Conservation (phyloP, 2,329 filamentous ascomycete genomes). For the Leptographium flavum region DNA sequence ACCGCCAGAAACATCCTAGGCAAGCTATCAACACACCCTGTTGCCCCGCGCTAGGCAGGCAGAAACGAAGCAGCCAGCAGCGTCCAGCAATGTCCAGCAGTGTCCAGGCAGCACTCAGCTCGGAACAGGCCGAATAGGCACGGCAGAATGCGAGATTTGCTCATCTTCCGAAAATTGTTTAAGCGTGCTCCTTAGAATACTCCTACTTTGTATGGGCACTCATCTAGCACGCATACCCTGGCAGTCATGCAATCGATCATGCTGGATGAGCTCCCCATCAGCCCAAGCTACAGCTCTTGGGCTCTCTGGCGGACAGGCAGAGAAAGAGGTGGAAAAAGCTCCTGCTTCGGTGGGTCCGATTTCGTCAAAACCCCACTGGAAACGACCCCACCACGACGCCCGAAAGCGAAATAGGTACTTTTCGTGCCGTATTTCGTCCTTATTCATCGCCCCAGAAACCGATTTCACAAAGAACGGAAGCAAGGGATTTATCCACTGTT, state of each 20-base stretch:
- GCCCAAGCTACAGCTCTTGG: not conserved
- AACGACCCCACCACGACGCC: not conserved
- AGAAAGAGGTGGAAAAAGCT: slow-evolving; percentile 2
- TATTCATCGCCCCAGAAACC: slow-evolving; percentile 1
- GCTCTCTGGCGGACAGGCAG: not conserved
- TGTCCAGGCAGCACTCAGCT: not conserved
- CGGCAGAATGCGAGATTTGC: not conserved
- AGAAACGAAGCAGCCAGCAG: not conserved
- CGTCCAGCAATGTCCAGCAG: not conserved
- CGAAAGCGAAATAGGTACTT: too few relatives aligned
- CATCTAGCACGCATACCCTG: too few relatives aligned
- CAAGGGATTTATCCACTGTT: not conserved
- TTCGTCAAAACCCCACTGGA: not conserved
- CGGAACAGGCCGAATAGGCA: not conserved
- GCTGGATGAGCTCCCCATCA: not conserved
- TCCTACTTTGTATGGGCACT: too few relatives aligned
- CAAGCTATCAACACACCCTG: not conserved
- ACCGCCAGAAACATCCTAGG: not conserved
- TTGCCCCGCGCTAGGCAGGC: not conserved
- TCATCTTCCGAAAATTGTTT: too few relatives aligned
- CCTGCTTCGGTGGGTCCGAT: not conserved
- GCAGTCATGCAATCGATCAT: not conserved
- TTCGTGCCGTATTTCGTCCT: not conserved
- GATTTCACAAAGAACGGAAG: not conserved
- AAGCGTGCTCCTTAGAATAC: too few relatives aligned